Conservation (phyloP, 208 protist genomes). For the Trypanosoma brucei region DNA sequence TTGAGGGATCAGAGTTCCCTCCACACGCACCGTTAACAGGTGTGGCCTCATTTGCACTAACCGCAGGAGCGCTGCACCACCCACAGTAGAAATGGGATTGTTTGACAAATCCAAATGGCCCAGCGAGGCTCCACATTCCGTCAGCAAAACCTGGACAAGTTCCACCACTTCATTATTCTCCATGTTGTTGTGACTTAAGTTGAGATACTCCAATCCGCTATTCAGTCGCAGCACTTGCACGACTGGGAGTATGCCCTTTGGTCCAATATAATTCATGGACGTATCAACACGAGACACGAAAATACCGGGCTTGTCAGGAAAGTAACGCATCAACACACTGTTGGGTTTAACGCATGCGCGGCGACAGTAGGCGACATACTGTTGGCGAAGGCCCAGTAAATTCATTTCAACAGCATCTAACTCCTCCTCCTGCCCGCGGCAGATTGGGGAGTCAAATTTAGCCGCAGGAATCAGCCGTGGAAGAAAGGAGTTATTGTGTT, state of each 20-base stretch:
- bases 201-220: conserved; percentile 26
- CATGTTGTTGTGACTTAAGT: conserved; percentile 43
- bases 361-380: conserved; percentile 28
- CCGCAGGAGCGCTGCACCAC: conserved; percentile 33
- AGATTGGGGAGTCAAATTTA: no score
- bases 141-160: conserved; percentile 22
- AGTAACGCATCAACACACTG: conserved; percentile 19
- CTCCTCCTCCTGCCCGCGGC: conserved; percentile 1
- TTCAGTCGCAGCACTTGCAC: conserved; percentile 35
- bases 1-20: conserved; percentile 31
- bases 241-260: conserved; percentile 42
- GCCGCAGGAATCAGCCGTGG: no score
- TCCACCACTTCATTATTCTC: conserved; percentile 41
- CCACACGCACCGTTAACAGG: conserved; percentile 30
- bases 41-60: conserved; percentile 37
- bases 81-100: conserved; percentile 40
- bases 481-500: background rate
- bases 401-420: background rate
- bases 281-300: conserved; percentile 37
- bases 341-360: conserved; percentile 28
- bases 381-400: conserved; percentile 8
- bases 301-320: conserved; percentile 10
- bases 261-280: conserved; percentile 50
- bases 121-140: conserved; percentile 20
- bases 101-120: conserved; percentile 37